A percentile compares a stretch with the other conserved stretches of the same genome.
These are phyloP conservation scores for Xylaria polymorpha DNA, from an alignment of 2,329 filamentous ascomycete species.

Conservation along the genomic window DNA sequence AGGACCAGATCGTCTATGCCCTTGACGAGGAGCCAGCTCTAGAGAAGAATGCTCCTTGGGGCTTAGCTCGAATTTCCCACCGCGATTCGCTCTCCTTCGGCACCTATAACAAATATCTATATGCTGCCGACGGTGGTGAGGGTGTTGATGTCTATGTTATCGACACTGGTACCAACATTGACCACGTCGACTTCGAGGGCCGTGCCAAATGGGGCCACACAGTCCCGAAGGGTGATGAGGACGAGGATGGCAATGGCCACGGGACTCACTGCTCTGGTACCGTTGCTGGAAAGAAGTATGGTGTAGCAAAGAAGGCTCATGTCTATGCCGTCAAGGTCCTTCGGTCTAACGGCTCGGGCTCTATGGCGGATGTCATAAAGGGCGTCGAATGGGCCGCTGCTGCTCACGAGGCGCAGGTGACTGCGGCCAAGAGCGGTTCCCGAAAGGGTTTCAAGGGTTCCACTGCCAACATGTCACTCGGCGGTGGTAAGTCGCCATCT, in stretches of 20 bases:
- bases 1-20: slow-evolving; percentile 90
- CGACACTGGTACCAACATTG: slow-evolving; percentile 93
- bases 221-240: slow-evolving; percentile 84
- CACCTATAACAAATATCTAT: slow-evolving; percentile 98
- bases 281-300: slow-evolving; percentile 97
- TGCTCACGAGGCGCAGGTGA: slow-evolving; percentile 79
- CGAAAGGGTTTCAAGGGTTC: slow-evolving; percentile 98
- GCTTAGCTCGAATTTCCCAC: slow-evolving; percentile 97
- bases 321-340: slow-evolving; percentile 99
- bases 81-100: slow-evolving; percentile 87
- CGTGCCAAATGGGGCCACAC: slow-evolving; percentile 98
- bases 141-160: slow-evolving; percentile 99
- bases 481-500: slow-evolving; percentile 93
- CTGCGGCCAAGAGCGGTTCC: slow-evolving; percentile 85
- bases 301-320: slow-evolving; percentile 98
- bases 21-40: slow-evolving; percentile 66
- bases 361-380: slow-evolving; percentile 99
- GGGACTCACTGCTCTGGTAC: slow-evolving; percentile 99
- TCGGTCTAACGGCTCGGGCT: slow-evolving; percentile 94
- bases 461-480: slow-evolving; percentile 98
- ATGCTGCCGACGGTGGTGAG: slow-evolving; percentile 88
- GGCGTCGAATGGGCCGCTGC: slow-evolving; percentile 95
- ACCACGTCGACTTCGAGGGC: slow-evolving; percentile 97
- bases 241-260: slow-evolving; percentile 96
- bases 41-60: slow-evolving; percentile 98